These are phyloP conservation scores for Phytophthora litchii DNA, from an alignment of 352 stramenopile genomes.

Conservation along the genomic window DNA sequence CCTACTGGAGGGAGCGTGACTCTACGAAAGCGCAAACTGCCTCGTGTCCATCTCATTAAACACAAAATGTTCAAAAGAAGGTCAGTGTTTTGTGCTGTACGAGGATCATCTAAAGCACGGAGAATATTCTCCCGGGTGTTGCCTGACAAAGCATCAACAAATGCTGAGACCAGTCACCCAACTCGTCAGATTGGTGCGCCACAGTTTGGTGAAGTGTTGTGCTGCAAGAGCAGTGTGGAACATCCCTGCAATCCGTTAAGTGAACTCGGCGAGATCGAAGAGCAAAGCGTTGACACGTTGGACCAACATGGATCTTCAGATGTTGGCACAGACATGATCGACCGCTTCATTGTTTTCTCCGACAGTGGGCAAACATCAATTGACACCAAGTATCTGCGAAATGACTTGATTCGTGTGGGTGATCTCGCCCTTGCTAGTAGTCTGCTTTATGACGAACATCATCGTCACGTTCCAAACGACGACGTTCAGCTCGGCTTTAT, in stretches of 20 bases:
- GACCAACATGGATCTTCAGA: neutral
- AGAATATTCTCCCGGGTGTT: neutral
- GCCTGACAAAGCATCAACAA: neutral
- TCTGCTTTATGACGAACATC: slow-evolving; percentile 10
- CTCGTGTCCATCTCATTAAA: slow-evolving; percentile 11
- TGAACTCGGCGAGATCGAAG: neutral
- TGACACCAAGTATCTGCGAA: slow-evolving; percentile 1
- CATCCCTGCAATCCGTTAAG: neutral
- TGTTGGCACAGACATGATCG: neutral
- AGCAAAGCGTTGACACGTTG: neutral
- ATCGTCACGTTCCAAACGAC: neutral
- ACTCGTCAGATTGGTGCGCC: neutral
- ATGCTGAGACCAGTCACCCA: neutral
- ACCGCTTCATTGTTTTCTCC: slow-evolving; percentile 23
- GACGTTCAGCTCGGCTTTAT: slow-evolving; percentile 7
- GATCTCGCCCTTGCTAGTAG: slow-evolving; percentile 24
- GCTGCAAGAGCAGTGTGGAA: neutral
- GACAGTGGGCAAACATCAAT: neutral
- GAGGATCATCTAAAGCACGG: neutral
- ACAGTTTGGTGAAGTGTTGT: neutral
- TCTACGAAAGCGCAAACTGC: slow-evolving; percentile 6
- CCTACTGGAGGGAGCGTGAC: neutral
- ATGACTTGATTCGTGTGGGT: slow-evolving; percentile 34
- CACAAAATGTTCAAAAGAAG: slow-evolving; percentile 1
- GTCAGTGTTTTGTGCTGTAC: neutral